phyloP scores from a whole-genome alignment of 352 stramenopile genomes.

The Globisporangium uncinulatum region DNA sequence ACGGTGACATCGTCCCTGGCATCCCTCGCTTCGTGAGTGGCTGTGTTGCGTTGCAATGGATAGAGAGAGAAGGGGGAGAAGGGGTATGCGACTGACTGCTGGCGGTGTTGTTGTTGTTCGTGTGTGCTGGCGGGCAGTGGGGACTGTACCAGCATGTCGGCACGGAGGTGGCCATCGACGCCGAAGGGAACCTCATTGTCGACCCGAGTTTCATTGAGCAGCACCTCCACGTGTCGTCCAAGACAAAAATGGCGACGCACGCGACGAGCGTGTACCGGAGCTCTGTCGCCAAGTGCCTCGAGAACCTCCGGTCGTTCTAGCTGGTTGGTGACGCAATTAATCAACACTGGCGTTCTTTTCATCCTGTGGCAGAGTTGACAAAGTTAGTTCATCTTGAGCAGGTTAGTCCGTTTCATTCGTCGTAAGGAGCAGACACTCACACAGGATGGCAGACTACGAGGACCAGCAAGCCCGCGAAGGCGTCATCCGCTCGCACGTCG shows the following conservation, averaged over 20 bases:
- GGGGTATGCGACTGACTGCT: background rate
- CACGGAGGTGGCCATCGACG: constrained; percentile 62
- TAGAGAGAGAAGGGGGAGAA: background rate
- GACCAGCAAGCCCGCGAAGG: constrained; percentile 32
- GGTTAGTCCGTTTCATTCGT: no score
- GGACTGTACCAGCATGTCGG: constrained; percentile 73
- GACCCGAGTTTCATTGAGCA: constrained; percentile 79
- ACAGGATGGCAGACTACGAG: constrained; percentile 19
- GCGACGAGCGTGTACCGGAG: constrained; percentile 57
- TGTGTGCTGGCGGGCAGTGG: constrained; percentile 29
- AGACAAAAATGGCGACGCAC: constrained; percentile 60
- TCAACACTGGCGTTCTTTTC: no score
- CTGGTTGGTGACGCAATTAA: no score
- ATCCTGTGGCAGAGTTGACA: no score
- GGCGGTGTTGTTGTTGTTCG: background rate
- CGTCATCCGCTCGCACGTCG: constrained; percentile 53
- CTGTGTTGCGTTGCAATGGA: background rate
- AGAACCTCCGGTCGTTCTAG: constrained; percentile 32
- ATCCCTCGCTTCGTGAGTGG: constrained; percentile 65
- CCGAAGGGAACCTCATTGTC: constrained; percentile 73
- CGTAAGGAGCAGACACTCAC: no score
- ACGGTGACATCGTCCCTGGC: constrained; percentile 73
- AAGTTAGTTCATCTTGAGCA: no score
- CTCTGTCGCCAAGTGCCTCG: constrained; percentile 56
- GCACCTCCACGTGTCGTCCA: constrained; percentile 60